Percentiles rank a stretch among this genome's conserved stretches.
phyloP scores from a whole-genome alignment of 164 flowering plant species.

The Sextonia rubra region DNA sequence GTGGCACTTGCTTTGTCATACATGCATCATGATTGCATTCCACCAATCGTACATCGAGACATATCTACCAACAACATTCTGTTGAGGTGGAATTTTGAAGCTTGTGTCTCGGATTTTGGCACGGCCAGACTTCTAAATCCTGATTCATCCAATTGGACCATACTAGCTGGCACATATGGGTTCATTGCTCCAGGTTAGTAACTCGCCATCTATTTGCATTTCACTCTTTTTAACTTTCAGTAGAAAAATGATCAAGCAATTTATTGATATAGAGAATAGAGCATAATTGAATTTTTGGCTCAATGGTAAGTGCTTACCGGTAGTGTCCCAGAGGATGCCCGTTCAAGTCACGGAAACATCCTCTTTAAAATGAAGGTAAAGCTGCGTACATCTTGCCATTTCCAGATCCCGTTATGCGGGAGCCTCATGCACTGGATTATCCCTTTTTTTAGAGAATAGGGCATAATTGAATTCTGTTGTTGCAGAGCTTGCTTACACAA shows the following conservation, averaged over 20 bases:
- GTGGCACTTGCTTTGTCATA: conserved; percentile 63
- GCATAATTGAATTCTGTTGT: neutral
- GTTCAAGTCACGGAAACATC: no score
- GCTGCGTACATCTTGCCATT: no score
- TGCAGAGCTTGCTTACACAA: conserved; percentile 10
- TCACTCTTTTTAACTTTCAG: no score
- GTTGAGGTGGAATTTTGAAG: neutral
- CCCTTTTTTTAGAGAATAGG: no score
- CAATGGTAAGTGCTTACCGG: no score
- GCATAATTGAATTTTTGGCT: no score
- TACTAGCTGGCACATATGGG: neutral
- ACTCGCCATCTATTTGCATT: neutral
- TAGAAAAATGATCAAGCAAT: no score
- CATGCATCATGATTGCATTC: conserved; percentile 62
- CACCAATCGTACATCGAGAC: conserved; percentile 5
- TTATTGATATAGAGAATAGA: no score
- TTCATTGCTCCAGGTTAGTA: neutral
- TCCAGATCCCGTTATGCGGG: no score
- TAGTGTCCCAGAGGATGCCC: no score
- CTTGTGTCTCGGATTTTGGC: neutral
- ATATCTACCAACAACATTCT: neutral
- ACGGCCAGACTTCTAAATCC: neutral
- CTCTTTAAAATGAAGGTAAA: no score
- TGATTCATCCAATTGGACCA: neutral
- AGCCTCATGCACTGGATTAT: no score